Evolutionary conservation across 2,329 filamentous ascomycete genomes (phyloP).

Genomic region (Verticillium longisporum): DNA sequence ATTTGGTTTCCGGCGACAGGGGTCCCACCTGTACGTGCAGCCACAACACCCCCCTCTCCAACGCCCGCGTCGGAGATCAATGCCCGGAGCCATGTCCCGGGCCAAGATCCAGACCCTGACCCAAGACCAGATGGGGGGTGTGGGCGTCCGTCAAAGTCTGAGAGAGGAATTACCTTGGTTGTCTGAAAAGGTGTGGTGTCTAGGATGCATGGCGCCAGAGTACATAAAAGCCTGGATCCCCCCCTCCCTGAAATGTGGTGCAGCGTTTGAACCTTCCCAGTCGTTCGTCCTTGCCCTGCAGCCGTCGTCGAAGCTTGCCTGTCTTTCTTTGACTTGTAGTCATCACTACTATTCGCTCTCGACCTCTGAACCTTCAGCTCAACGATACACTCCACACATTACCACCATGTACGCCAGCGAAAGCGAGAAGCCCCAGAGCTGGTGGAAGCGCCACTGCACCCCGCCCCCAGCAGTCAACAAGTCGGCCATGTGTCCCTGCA

Average conservation of each 20-base stretch:
- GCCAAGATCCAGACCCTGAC: background rate
- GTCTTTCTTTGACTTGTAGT: background rate
- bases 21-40: background rate
- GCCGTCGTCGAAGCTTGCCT: background rate
- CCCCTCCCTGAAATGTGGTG: background rate
- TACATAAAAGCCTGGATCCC: background rate
- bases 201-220: background rate
- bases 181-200: background rate
- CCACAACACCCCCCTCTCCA: background rate
- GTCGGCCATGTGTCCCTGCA: constrained; percentile 27
- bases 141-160: too few species aligned
- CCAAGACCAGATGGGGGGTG: too few species aligned
- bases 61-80: background rate
- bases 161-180: background rate
- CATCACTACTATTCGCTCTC: background rate
- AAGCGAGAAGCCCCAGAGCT: constrained; percentile 19
- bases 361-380: too few species aligned
- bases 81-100: background rate
- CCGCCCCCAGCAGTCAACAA: constrained; percentile 28
- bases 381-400: too few species aligned
- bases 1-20: background rate
- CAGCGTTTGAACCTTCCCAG: background rate
- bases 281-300: background rate
- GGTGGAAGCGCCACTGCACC: constrained; percentile 33
- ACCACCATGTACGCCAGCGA: constrained; percentile 5